These are phyloP conservation scores for Colletotrichum sp. DNA, from an alignment of 2,329 filamentous ascomycete species.

Conservation along the genomic window DNA sequence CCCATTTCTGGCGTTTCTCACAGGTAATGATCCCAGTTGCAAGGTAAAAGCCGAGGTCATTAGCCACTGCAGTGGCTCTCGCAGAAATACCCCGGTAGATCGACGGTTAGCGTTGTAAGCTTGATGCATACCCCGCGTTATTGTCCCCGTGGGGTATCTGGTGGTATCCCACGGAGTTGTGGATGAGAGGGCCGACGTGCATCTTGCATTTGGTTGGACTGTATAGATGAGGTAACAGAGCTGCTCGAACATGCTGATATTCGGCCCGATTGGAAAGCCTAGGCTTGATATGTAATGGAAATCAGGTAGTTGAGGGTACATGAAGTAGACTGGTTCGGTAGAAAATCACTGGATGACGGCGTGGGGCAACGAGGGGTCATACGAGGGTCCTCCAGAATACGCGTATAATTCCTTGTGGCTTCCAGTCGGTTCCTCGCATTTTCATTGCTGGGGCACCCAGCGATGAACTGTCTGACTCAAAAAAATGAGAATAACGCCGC, in stretches of 20 bases:
- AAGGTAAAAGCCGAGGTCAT: not conserved
- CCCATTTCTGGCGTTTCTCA: not conserved
- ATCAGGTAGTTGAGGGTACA: not conserved
- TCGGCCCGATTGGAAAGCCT: not conserved
- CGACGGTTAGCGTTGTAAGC: not conserved
- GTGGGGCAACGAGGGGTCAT: not conserved
- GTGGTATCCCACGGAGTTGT: not conserved
- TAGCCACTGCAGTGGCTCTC: not conserved
- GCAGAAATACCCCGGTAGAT: not conserved
- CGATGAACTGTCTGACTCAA: accelerated
- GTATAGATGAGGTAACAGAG: not conserved
- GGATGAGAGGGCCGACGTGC: not conserved
- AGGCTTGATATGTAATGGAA: not conserved
- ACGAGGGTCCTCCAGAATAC: not conserved
- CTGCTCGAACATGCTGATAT: not conserved
- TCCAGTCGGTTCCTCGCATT: not conserved
- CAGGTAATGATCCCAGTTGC: not conserved
- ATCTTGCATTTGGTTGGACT: not conserved
- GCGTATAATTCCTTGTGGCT: not conserved
- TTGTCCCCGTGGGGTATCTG: not conserved
- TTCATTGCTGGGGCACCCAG: not conserved
- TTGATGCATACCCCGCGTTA: not conserved
- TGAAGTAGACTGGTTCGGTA: not conserved
- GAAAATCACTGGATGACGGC: not conserved
- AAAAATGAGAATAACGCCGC: not conserved